Evolutionary conservation across 2,329 filamentous ascomycete species (phyloP), one percentile per base, ranked within the genome.

Genomic region (Trichoderma lentiforme): DNA sequence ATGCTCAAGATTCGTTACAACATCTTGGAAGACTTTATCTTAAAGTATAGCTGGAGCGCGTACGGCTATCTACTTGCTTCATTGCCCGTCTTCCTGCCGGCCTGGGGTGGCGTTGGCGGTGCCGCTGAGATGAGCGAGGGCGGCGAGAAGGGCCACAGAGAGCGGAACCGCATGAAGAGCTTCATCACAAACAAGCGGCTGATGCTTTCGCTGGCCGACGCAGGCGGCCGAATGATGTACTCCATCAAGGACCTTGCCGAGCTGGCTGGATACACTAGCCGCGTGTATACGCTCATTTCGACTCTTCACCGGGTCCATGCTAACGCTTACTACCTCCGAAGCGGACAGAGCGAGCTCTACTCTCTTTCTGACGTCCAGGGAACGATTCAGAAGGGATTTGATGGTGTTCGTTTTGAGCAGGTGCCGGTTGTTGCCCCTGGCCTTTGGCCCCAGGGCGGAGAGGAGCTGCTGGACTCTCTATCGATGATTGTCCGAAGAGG

Each of bases 181-280:
- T 99, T 99, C 82, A 98, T 99, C 82, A 99, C 96, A 14, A 99
- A 99, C 84, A 98, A 99, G 82, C 91, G 96, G 5, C 90, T 99
- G 51, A 98, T 99, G 96, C 88, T 99, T 36, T 98, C 95, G 18
- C 88, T 99, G 47, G 96, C 96, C 11, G 96, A 99, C 82, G 96
- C 96, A 2, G 96, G 96, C 72, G 95, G 95, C 30, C 89, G 96
- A 61, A 98, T 99, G 94, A 99, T 99, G 96, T 99, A 99, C 85
- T 96, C 93, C 74, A 97, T 99, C 85, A 99, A 99, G 83, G 97
- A 99, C 79, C 89, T 99, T 43, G 95, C 95, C 1, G 96, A 99
- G 80, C 86, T 99, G 39, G 96, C 96, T 6, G 96, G 96, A 26
- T 97, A 98, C 83, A 99, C 96, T 0, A 97, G 94, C 72, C 91